Evolutionary conservation across 129 eudicot species (phyloP).

Genomic region (Rutidosis leptorrhynchoides): DNA sequence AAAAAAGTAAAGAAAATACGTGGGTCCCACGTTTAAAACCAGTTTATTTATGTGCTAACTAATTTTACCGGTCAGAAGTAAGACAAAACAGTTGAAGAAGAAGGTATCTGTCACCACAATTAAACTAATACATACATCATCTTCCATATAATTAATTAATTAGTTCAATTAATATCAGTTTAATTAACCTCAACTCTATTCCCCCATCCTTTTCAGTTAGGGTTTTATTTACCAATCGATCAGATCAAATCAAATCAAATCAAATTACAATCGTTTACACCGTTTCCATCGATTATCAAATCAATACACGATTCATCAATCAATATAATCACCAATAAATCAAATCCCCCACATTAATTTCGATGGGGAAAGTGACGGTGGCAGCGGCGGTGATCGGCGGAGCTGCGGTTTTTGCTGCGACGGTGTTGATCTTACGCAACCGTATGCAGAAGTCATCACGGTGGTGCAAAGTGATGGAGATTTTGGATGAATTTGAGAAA

Average conservation of each 20-base stretch:
- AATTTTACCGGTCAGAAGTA: slow-evolving; percentile 19
- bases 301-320: slow-evolving; percentile 6
- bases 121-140: neutral
- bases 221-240: neutral
- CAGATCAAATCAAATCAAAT: slow-evolving; percentile 2
- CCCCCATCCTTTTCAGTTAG: neutral
- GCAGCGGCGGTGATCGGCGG: slow-evolving; percentile 59
- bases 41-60: neutral
- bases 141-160: neutral
- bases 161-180: neutral
- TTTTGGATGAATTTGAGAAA: slow-evolving; percentile 63
- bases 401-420: slow-evolving; percentile 62
- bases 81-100: slow-evolving; percentile 14
- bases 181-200: slow-evolving; percentile 1
- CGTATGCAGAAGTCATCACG: slow-evolving; percentile 37
- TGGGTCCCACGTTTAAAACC: slow-evolving; percentile 3
- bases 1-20: too few relatives aligned
- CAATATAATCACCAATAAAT: slow-evolving; percentile 1
- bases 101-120: neutral
- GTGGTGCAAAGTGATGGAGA: slow-evolving; percentile 47
- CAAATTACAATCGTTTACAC: neutral
- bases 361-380: slow-evolving; percentile 55
- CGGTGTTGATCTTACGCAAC: slow-evolving; percentile 52
- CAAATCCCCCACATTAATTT: neutral
- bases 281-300: slow-evolving; percentile 2